Evolutionary conservation across 1,139 yeast genomes (phyloP).

Genomic region (Scheffersomyces quercinus): DNA sequence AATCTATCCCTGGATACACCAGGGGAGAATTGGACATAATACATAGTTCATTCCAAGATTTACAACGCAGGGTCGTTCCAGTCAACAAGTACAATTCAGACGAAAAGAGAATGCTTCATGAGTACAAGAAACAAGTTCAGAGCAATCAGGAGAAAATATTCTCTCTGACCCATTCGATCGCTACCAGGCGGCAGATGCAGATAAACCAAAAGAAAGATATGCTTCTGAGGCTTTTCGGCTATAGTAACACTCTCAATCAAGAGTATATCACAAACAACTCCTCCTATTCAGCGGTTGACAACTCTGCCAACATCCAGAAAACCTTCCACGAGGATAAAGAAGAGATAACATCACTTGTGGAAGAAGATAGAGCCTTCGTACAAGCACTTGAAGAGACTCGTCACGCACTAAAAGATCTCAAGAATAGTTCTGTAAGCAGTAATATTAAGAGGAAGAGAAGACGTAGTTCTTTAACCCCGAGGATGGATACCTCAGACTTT

Average conservation of each 20-base stretch:
- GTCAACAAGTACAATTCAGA: slow-evolving; percentile 11
- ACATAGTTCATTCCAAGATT: slow-evolving; percentile 5
- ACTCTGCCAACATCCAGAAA: slow-evolving; percentile 37
- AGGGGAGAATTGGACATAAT: slow-evolving; percentile 34
- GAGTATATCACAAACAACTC: slow-evolving; percentile 47
- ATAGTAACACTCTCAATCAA: slow-evolving; percentile 38
- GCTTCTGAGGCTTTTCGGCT: slow-evolving; percentile 40
- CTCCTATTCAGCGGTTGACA: slow-evolving; percentile 40
- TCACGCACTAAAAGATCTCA: slow-evolving; percentile 3
- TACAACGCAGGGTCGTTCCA: slow-evolving; percentile 7
- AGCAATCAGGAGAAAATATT: slow-evolving; percentile 35
- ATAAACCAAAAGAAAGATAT: slow-evolving; percentile 44
- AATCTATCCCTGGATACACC: slow-evolving; percentile 44
- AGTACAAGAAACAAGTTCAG: slow-evolving; percentile 34
- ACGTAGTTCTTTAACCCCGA: not conserved
- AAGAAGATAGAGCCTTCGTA: slow-evolving; percentile 36
- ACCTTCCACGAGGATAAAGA: slow-evolving; percentile 46
- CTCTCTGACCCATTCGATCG: slow-evolving; percentile 34
- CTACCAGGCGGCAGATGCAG: slow-evolving; percentile 43
- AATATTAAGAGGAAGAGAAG: slow-evolving; percentile 8
- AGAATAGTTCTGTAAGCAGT: slow-evolving; percentile 6
- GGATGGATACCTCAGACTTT: slow-evolving; percentile 14
- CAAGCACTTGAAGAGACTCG: slow-evolving; percentile 27
- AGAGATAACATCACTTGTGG: slow-evolving; percentile 35
- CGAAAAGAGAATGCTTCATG: slow-evolving; percentile 31